These are phyloP conservation scores for Suillus clintonianus DNA, from an alignment of 768 basidiomycete species.

Conservation along the genomic window DNA sequence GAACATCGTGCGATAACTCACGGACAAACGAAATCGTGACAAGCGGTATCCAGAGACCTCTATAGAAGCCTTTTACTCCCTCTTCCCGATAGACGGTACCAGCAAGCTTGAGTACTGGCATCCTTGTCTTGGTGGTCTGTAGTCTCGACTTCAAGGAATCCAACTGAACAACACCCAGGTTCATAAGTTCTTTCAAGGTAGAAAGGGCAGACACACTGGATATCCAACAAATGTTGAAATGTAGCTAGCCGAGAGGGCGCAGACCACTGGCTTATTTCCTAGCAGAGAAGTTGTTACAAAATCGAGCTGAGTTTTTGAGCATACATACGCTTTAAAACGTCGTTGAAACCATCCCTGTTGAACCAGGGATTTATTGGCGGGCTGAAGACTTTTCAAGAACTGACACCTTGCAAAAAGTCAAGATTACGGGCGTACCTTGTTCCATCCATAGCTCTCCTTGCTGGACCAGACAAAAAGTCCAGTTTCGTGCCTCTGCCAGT, in stretches of 20 bases:
- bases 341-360: constrained; percentile 61
- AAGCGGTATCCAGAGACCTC: constrained; percentile 89
- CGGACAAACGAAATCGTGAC: constrained; percentile 96
- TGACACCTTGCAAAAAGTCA: neutral
- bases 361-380: constrained; percentile 65
- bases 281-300: constrained; percentile 12
- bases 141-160: constrained; percentile 94
- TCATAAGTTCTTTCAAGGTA: neutral
- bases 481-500: constrained; percentile 74
- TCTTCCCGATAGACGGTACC: constrained; percentile 78
- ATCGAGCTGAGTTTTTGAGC: neutral
- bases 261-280: constrained; percentile 88
- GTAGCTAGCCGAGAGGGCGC: constrained; percentile 89
- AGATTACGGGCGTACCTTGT: constrained; percentile 45
- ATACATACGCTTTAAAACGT: constrained; percentile 64
- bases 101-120: constrained; percentile 74
- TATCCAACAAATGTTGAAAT: constrained; percentile 93
- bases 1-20: constrained; percentile 43
- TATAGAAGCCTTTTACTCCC: constrained; percentile 87
- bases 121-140: constrained; percentile 77
- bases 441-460: constrained; percentile 76
- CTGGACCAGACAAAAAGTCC: constrained; percentile 66
- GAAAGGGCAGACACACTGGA: constrained; percentile 49
- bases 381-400: constrained; percentile 6
- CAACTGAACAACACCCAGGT: constrained; percentile 48